Evolutionary conservation across 768 basidiomycete species (phyloP).

Genomic region (Pisolithus tinctorius): DNA sequence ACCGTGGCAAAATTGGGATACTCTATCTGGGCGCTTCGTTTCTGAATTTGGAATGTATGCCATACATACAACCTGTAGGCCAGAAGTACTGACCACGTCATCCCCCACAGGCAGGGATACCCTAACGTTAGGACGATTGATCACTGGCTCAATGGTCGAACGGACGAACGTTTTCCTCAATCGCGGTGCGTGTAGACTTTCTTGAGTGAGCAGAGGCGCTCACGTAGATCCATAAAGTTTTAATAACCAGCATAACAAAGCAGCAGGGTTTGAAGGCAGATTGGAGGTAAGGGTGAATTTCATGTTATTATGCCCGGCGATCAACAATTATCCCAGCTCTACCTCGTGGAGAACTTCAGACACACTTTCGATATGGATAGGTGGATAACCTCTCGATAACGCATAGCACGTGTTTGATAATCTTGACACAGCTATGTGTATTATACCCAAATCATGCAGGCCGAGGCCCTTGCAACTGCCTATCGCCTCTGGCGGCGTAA

Average conservation of each 20-base stretch:
- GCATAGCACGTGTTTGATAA: slow-evolving; percentile 2
- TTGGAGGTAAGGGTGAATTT: slow-evolving; percentile 49
- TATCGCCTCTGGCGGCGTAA: slow-evolving; percentile 89
- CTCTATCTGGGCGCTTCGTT: slow-evolving; percentile 84
- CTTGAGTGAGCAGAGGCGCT: background rate
- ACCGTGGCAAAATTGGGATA: slow-evolving; percentile 93
- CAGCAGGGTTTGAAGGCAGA: slow-evolving; percentile 77
- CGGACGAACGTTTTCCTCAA: slow-evolving; percentile 76
- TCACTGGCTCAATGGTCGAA: slow-evolving; percentile 77
- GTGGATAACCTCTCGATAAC: slow-evolving; percentile 28
- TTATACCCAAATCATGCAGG: slow-evolving; percentile 95
- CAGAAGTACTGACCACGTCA: slow-evolving; percentile 2
- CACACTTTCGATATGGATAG: slow-evolving; percentile 85
- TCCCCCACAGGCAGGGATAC: slow-evolving; percentile 64
- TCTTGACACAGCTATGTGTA: slow-evolving; percentile 65
- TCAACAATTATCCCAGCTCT: slow-evolving; percentile 43
- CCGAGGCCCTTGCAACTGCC: slow-evolving; percentile 82
- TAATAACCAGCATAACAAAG: slow-evolving; percentile 87
- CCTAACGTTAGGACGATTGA: slow-evolving; percentile 87
- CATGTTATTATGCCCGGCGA: background rate
- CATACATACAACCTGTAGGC: background rate
- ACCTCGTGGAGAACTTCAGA: slow-evolving; percentile 91
- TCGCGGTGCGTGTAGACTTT: slow-evolving; percentile 50
- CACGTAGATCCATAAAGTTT: slow-evolving; percentile 32
- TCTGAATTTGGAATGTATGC: slow-evolving; percentile 88